Evolutionary conservation across 2,329 filamentous ascomycete species (phyloP).

Genomic region (Beauveria sp.): DNA sequence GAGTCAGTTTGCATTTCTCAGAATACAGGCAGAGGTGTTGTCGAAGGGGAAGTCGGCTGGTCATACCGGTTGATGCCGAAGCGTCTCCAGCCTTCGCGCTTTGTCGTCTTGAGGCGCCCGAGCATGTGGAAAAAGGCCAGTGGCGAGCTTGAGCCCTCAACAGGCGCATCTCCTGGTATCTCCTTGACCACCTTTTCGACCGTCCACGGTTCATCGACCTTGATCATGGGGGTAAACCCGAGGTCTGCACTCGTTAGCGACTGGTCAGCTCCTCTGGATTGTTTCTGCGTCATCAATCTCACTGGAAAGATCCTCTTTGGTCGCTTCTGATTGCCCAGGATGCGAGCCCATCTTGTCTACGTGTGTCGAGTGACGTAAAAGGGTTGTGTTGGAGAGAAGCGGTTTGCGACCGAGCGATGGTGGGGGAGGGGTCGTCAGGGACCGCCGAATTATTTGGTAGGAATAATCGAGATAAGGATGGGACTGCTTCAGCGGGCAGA

Average conservation of each 20-base stretch:
- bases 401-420: background rate
- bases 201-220: conserved; percentile 43
- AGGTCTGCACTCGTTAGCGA: conserved; percentile 18
- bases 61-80: conserved; percentile 62
- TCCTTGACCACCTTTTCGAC: conserved; percentile 57
- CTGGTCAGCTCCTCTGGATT: background rate
- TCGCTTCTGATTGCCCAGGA: conserved; percentile 16
- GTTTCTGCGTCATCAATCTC: conserved; percentile 2
- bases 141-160: conserved; percentile 60
- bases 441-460: background rate
- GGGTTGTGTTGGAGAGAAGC: background rate
- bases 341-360: conserved; percentile 23
- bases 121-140: conserved; percentile 92
- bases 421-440: conserved; percentile 6
- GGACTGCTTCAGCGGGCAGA: background rate
- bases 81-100: conserved; percentile 90
- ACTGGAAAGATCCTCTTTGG: conserved; percentile 19
- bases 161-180: conserved; percentile 47
- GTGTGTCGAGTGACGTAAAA: background rate
- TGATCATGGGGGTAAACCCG: conserved; percentile 28
- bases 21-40: background rate
- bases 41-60: background rate
- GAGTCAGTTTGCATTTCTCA: background rate
- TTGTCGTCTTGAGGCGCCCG: conserved; percentile 89
- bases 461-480: background rate